Evolutionary conservation across 2,329 filamentous ascomycete species (phyloP).

Genomic region (Penicillium thymicola): DNA sequence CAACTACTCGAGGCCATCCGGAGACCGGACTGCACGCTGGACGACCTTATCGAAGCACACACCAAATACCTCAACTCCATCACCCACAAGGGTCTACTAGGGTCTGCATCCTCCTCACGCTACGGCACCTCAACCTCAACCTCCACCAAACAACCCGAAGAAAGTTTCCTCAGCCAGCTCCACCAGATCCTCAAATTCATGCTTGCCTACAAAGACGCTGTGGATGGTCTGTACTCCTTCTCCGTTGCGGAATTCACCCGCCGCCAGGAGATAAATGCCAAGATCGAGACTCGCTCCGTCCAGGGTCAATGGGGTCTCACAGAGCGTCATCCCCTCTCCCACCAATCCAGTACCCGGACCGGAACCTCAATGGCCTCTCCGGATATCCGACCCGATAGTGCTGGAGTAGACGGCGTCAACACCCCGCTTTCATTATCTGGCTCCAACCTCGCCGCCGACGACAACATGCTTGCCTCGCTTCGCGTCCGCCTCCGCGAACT

Average conservation of each 20-base stretch:
- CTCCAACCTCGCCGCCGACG: constrained; percentile 41
- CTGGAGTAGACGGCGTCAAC: constrained; percentile 26
- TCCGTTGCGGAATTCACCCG: constrained; percentile 90
- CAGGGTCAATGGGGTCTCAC: constrained; percentile 62
- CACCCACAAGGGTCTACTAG: constrained; percentile 91
- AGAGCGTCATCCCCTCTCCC: constrained; percentile 49
- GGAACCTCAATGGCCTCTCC: constrained; percentile 30
- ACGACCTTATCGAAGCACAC: constrained; percentile 91
- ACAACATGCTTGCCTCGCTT: constrained; percentile 70
- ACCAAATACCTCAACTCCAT: constrained; percentile 88
- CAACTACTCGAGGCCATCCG: constrained; percentile 78
- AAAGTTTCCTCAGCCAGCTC: constrained; percentile 83
- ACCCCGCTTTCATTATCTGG: constrained; percentile 41
- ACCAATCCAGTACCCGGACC: constrained; percentile 27
- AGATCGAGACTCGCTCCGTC: constrained; percentile 64
- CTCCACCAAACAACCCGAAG: constrained; percentile 54
- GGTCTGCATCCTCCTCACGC: constrained; percentile 51
- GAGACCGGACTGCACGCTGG: constrained; percentile 83
- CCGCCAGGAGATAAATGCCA: constrained; percentile 78
- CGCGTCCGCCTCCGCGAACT: constrained; percentile 70
- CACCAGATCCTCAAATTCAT: constrained; percentile 91
- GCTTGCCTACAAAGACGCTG: constrained; percentile 87
- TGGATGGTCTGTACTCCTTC: constrained; percentile 92
- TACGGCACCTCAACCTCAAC: constrained; percentile 24
- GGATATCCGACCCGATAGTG: constrained; percentile 19